Evolutionary conservation across 2,329 filamentous ascomycete species (phyloP).

Genomic region (Fusarium siculi): DNA sequence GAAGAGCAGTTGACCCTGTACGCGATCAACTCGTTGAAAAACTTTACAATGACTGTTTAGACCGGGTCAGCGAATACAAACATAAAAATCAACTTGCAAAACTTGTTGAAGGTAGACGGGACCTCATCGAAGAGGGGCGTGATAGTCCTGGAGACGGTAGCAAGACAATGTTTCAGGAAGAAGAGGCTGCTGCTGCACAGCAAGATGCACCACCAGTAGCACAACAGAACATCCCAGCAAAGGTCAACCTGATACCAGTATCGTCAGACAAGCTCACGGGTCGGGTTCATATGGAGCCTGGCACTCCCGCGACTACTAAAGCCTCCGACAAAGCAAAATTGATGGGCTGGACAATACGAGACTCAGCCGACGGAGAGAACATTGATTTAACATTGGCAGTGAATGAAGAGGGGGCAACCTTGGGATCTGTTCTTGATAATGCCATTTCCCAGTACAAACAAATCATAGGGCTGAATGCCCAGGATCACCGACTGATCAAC

Average conservation of each 20-base stretch:
- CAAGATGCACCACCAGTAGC: slow-evolving; percentile 64
- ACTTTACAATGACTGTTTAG: slow-evolving; percentile 93
- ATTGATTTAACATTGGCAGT: slow-evolving; percentile 77
- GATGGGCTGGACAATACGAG: slow-evolving; percentile 84
- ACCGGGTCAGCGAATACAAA: slow-evolving; percentile 90
- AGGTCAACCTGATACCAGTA: slow-evolving; percentile 69
- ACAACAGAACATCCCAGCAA: slow-evolving; percentile 63
- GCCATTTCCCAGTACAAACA: slow-evolving; percentile 89
- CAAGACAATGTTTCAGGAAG: slow-evolving; percentile 75
- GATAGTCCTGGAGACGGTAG: slow-evolving; percentile 78
- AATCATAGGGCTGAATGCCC: slow-evolving; percentile 83
- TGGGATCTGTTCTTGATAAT: slow-evolving; percentile 92
- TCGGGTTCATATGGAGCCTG: slow-evolving; percentile 76
- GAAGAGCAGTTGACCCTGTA: slow-evolving; percentile 78
- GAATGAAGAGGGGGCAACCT: slow-evolving; percentile 72
- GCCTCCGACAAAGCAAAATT: slow-evolving; percentile 80
- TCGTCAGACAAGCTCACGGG: slow-evolving; percentile 77
- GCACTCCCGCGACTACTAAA: slow-evolving; percentile 73
- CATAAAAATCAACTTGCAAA: slow-evolving; percentile 77
- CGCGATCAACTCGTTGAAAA: slow-evolving; percentile 88
- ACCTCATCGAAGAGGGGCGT: slow-evolving; percentile 82
- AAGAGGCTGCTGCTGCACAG: slow-evolving; percentile 74
- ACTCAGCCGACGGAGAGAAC: slow-evolving; percentile 70
- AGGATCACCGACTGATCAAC: slow-evolving; percentile 90
- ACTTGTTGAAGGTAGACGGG: slow-evolving; percentile 83